These are phyloP conservation scores for Tanacetum coccineum DNA, from an alignment of 129 eudicot species.

Conservation along the genomic window DNA sequence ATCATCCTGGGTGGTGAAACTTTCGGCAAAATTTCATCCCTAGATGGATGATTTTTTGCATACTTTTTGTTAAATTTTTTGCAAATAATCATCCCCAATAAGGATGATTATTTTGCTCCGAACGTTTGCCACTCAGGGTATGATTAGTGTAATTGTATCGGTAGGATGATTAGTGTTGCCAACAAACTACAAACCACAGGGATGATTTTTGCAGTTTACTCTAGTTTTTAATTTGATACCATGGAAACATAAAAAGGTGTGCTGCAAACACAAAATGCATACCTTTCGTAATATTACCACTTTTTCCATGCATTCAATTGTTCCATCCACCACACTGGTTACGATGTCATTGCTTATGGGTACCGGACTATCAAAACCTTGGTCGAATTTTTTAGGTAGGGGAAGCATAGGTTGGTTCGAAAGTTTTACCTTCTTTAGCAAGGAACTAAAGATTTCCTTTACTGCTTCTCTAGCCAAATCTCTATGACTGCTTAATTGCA, in stretches of 20 bases:
- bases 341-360: conserved; percentile 70
- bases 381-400: conserved; percentile 55
- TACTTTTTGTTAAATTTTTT: no score
- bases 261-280: neutral
- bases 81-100: no score
- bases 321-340: conserved; percentile 93
- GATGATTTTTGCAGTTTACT: no score
- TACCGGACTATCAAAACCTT: conserved; percentile 78
- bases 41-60: no score
- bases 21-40: no score
- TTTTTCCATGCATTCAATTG: conserved; percentile 70
- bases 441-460: conserved; percentile 76
- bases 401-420: conserved; percentile 54
- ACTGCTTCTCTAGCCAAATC: conserved; percentile 87
- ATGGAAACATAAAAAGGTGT: no score
- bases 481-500: conserved; percentile 45
- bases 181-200: no score
- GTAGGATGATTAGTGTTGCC: no score
- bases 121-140: no score
- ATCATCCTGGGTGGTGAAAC: no score
- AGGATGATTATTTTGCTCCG: no score
- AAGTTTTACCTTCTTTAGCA: conserved; percentile 68
- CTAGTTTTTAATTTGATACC: neutral
- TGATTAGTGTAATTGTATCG: no score
- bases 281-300: conserved; percentile 68